phyloP scores from a whole-genome alignment of 108 stramenopile species.

The Fragilariopsis cylindrus region DNA sequence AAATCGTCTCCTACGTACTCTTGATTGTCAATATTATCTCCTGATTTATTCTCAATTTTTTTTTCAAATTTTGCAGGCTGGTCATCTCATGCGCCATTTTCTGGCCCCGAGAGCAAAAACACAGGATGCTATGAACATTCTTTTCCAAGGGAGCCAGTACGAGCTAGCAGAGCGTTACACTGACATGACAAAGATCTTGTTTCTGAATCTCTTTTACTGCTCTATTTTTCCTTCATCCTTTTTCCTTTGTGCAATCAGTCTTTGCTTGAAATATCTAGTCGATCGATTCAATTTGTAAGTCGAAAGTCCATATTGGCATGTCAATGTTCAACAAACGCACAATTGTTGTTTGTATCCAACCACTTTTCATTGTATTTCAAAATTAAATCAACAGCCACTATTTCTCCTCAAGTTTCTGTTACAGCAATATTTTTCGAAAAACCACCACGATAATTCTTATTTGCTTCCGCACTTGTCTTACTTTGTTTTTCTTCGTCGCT shows the following conservation, averaged over 20 bases:
- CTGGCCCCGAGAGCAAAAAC: slow-evolving; percentile 76
- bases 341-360: too few species aligned
- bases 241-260: slow-evolving; percentile 68
- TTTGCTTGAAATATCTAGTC: slow-evolving; percentile 70
- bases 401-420: too few species aligned
- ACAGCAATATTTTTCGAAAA: too few species aligned
- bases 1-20: not conserved
- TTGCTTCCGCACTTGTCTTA: too few species aligned
- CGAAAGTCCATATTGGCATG: too few species aligned
- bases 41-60: not conserved
- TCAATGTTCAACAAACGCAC: too few species aligned
- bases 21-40: not conserved
- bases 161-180: slow-evolving; percentile 79
- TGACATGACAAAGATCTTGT: slow-evolving; percentile 66
- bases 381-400: too few species aligned
- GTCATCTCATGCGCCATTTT: slow-evolving; percentile 71
- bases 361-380: too few species aligned
- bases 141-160: slow-evolving; percentile 73
- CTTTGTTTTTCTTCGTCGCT: too few species aligned
- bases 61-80: slow-evolving; percentile 19
- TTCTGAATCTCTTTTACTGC: slow-evolving; percentile 79
- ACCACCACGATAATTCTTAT: too few species aligned
- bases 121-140: slow-evolving; percentile 80
- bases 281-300: slow-evolving; percentile 57
- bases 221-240: slow-evolving; percentile 75